Evolutionary conservation across 352 stramenopile species (phyloP).

Genomic region (Ophiocytium majus): DNA sequence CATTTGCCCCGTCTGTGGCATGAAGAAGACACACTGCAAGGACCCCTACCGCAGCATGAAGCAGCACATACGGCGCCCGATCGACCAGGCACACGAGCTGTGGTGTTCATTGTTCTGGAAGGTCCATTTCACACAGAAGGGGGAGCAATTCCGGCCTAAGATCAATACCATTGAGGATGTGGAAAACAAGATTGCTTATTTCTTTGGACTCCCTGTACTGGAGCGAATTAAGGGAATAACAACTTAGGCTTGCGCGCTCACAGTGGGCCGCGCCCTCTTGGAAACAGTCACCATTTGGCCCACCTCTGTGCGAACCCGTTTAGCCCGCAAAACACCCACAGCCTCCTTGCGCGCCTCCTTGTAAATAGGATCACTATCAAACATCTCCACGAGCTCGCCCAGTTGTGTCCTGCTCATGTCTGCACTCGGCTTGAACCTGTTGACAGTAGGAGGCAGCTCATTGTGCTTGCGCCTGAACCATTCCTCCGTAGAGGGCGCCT

Average conservation of each 20-base stretch:
- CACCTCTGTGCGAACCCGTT: no score
- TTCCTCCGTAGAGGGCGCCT: no score
- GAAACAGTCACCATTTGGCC: no score
- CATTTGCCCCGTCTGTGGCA: background rate
- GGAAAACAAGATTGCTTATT: background rate
- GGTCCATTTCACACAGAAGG: background rate
- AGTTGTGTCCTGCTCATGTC: background rate
- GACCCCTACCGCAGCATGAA: background rate
- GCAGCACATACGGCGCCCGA: background rate
- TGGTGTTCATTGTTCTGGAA: background rate
- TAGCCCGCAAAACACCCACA: no score
- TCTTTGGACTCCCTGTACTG: background rate
- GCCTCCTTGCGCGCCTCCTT: background rate
- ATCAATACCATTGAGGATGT: background rate
- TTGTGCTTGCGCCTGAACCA: no score
- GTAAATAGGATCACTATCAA: background rate
- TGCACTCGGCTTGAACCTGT: background rate
- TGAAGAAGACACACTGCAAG: background rate
- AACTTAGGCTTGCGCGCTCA: no score
- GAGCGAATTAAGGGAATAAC: background rate
- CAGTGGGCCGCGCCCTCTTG: no score
- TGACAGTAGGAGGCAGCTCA: no score
- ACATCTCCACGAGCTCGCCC: background rate
- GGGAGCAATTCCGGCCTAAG: background rate
- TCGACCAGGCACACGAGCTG: background rate